Base-by-base conservation (phyloP, 805 yeast genomes). In the Candida multigemmis region DNA sequence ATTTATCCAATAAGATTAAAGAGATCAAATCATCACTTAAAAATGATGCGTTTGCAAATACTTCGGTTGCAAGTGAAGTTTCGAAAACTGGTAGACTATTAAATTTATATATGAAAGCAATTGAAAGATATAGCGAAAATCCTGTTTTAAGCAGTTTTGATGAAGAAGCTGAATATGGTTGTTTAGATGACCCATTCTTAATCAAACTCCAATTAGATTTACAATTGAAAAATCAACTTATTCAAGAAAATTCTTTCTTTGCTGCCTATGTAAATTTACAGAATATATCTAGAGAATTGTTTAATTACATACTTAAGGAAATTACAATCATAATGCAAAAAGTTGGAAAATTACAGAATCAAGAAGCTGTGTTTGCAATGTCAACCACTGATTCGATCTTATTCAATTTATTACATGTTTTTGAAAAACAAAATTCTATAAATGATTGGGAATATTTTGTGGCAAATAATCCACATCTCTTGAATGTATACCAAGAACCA, bases 1-100 rank as follows among this genome's bases (percentile, higher is more conserved):
- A 60, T 34, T 47, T 61, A 24, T 38, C 49, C 18, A 28, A 39
- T 32, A 61, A 61, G 28, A 61, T 61, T 36, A 59, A 57, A 34
- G 68, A 61, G 36, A 60, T 61, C 36, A 58, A 42, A 39, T 40
- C 55, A 5, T 46, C 60, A 16, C 43, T 61, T 33, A 56, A 50
- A 29, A 60, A 61, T 37, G 67, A 61, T 12, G 47, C 61, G 2
- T 61, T 61, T 37, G 56, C 63, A 14, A 60, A 59, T 34, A 39
- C 48, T 12, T 44, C 48, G 6, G 35, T 61, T 15, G 32, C 50
- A 9, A 57, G 43, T 24, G 67, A 61, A 48, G 68, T 79, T 31
- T 65, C 65, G 28, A 72, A 69, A 30, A 78, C 94, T 2, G 78
- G 76, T 30, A 50, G 53, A 21, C 71, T 73, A 17, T 46, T 77